These are phyloP conservation scores for Sisymbrium altissimum DNA, from an alignment of 345 rosid species.

Conservation along the genomic window DNA sequence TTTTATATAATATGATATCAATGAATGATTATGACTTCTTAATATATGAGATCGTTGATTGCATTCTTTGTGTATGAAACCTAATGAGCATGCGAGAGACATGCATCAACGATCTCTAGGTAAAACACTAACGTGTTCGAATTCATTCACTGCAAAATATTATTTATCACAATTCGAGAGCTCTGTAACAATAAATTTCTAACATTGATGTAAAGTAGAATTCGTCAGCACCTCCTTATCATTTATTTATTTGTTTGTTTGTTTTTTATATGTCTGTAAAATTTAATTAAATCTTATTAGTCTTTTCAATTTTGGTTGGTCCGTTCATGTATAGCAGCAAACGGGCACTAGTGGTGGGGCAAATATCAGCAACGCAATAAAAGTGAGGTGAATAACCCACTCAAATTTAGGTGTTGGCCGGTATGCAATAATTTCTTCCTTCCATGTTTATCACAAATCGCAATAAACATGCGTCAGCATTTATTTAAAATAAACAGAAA, in stretches of 20 bases:
- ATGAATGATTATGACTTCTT: background rate
- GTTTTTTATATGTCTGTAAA: background rate
- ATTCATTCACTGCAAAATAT: background rate
- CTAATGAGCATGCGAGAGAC: conserved; percentile 36
- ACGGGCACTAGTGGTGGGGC: conserved; percentile 27
- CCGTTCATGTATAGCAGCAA: background rate
- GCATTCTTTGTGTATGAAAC: conserved; percentile 20
- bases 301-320: conserved; percentile 1
- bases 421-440: conserved; percentile 17
- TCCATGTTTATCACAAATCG: background rate
- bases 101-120: conserved; percentile 35
- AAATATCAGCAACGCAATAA: conserved; percentile 6
- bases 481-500: background rate
- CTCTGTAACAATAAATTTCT: background rate
- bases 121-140: background rate
- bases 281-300: background rate
- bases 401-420: conserved; percentile 15
- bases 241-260: too few relatives aligned
- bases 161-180: background rate
- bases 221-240: background rate
- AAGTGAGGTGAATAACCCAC: conserved; percentile 29
- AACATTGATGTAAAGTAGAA: background rate
- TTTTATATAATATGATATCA: conserved; percentile 17
- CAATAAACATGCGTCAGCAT: conserved; percentile 3
- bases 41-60: background rate